Conservation (phyloP, 176 grass and related monocot genomes). For the Stipa capillata region DNA sequence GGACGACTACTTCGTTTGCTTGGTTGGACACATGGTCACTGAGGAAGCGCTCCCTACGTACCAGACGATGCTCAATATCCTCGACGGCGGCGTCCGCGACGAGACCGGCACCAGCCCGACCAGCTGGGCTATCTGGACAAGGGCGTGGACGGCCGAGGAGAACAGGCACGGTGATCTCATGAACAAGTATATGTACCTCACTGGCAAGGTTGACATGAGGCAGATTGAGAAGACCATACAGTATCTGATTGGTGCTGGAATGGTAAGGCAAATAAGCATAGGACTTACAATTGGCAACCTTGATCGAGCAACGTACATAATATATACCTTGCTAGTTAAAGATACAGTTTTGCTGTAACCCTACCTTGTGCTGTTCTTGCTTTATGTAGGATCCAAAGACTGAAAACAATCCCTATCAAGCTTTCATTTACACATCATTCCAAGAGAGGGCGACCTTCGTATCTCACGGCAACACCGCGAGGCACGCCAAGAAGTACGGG, state of each 20-base stretch:
- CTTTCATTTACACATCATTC: slow-evolving; percentile 42
- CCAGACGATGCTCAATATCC: slow-evolving; percentile 43
- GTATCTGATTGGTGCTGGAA: slow-evolving; percentile 27
- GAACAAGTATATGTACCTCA: slow-evolving; percentile 33
- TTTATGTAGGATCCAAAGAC: slow-evolving; percentile 23
- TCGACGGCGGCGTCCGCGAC: slow-evolving; percentile 36
- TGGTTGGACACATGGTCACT: slow-evolving; percentile 33
- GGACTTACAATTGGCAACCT: neutral
- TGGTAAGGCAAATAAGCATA: neutral
- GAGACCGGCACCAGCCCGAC: slow-evolving; percentile 23
- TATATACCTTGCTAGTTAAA: neutral
- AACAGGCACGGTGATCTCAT: slow-evolving; percentile 34
- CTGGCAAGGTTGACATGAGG: slow-evolving; percentile 18
- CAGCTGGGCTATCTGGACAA: slow-evolving; percentile 31
- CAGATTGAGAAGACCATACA: slow-evolving; percentile 34
- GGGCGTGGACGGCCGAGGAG: slow-evolving; percentile 32
- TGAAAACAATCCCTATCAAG: slow-evolving; percentile 22
- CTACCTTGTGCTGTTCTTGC: neutral
- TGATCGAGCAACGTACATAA: neutral
- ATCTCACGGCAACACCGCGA: slow-evolving; percentile 35
- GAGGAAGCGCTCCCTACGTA: slow-evolving; percentile 38
- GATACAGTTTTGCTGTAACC: neutral
- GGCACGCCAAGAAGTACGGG: slow-evolving; percentile 5
- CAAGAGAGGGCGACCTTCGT: slow-evolving; percentile 37
- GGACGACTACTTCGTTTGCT: slow-evolving; percentile 13